Evolutionary conservation across 2,329 filamentous ascomycete species (phyloP), one percentile per base, ranked within the genome.

Genomic region (Dactylellina parvicollis): DNA sequence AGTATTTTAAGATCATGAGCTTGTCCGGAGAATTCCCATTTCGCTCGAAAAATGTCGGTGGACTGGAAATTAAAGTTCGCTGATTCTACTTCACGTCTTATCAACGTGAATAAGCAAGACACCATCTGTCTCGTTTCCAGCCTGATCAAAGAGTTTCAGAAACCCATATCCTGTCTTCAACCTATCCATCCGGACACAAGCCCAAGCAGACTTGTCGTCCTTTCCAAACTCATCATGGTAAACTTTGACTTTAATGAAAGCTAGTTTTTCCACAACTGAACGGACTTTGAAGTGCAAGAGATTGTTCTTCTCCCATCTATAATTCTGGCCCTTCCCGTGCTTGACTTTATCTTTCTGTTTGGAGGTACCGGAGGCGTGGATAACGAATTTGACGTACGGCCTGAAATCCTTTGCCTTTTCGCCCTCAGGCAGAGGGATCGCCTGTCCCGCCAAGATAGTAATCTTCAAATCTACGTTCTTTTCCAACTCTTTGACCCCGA

Each of bases 201-300:
- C 88, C 95, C 95, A 98, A 1, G 90, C 92, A 9, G 92, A 89
- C 65, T 96, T 81, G 70, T 90, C 86, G 78, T 98, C 92, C 75
- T 86, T 85, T 2, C 89, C 88, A 76, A 93, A 86, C 80, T 94
- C 90, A 76, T 96, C 90, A 79, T 98, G 92, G 80, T 92, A 90
- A 76, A 98, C 85, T 77, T 96, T 92, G 83, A 98, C 91, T 76
- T 87, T 89, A 42, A 85, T 80, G 76, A 85, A 84, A 24, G 81
- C 82, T 77, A 85, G 78, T 74, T 82, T 47, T 12, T 83, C 82
- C 9, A 82, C 80, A 0, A 85, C 82, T 16, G 80, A 80, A 50
- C 77, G 76, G 10, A 85, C 78, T 22, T 78, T 78, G 75, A 85
- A 85, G 14, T 79, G 79, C 54, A 85, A 62, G n/a, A 80, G 75